Evolutionary conservation across 306 rosid genomes (phyloP), one percentile per base, ranked within the genome.

Genomic region (Rubus parviflorus): DNA sequence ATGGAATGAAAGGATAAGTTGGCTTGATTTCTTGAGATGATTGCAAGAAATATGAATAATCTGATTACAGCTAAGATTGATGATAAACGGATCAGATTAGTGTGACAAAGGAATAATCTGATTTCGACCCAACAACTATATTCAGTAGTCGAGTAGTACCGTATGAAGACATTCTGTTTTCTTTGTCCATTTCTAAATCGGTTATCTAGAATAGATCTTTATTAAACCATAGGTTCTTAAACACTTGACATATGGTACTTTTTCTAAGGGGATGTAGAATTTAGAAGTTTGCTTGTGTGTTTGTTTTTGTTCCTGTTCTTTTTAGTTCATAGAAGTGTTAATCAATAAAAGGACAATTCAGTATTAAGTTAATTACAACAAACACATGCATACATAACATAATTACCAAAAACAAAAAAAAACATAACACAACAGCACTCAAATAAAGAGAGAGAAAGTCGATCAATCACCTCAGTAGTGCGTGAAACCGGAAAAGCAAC

Each of bases 401-500:
- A 30, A 8, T 25, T 0, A 4, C 8, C 22, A 19, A 72, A 72
- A 43, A 41, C 7, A 48, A 10, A n/a, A n/a, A n/a, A n/a, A n/a
- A n/a, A n/a, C n/a, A 16, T 9, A 51, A 23, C 51, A 4, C 54
- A 48, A 47, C 53, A 41, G 65, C 47, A 8, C 35, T 8, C 23
- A 14, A 65, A n/a, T 48, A 15, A 30, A 54, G 12, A 25, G 20
- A 30, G 47, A 42, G 0, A 47, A 60, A 38, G 19, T 25, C 11
- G 8, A 58, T 11, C 40, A 17, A 58, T 64, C 78, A 95, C 98
- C 93, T 95, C 97, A 30, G 85, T 94, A 52, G 95, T 92, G 11
- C 97, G 96, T 30, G 98, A 95, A 77, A 87, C 93, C 4, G 98
- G 98, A 76, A 95, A 95, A 74, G 97, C 97, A 19, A 95, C 92